These are phyloP conservation scores for Alternaria triticimaculans DNA, from an alignment of 2,329 filamentous ascomycete genomes.

Conservation along the genomic window DNA sequence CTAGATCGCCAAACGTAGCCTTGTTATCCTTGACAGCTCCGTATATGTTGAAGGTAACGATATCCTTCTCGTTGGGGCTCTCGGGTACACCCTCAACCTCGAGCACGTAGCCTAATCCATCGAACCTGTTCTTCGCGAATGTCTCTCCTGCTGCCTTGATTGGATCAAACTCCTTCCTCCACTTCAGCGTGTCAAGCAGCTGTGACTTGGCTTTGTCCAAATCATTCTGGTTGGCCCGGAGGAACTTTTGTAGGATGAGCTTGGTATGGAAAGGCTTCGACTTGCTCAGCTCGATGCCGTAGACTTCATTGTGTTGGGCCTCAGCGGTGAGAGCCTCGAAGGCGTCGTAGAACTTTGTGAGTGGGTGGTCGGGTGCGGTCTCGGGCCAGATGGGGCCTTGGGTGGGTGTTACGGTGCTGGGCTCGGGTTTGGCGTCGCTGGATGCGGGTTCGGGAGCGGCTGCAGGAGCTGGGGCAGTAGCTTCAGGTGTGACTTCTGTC, in stretches of 20 bases:
- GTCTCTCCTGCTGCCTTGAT: conserved; percentile 65
- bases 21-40: conserved; percentile 83
- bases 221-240: conserved; percentile 86
- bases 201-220: conserved; percentile 76
- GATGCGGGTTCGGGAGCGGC: conserved; percentile 3
- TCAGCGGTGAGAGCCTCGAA: conserved; percentile 65
- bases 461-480: not conserved
- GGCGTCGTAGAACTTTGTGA: conserved; percentile 64
- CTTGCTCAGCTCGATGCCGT: conserved; percentile 73
- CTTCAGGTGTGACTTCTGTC: conserved; percentile 8
- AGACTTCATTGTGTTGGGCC: conserved; percentile 77
- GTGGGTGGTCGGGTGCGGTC: conserved; percentile 47
- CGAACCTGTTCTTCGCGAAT: conserved; percentile 75
- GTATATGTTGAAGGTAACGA: conserved; percentile 94
- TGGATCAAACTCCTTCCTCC: conserved; percentile 80
- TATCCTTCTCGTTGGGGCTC: conserved; percentile 62
- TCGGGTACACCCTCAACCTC: conserved; percentile 65
- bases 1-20: conserved; percentile 78
- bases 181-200: conserved; percentile 78
- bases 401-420: conserved; percentile 12
- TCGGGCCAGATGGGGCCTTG: conserved; percentile 44
- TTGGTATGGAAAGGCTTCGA: conserved; percentile 72
- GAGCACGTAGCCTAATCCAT: conserved; percentile 80
- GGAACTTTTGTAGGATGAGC: conserved; percentile 89
- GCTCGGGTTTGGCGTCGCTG: conserved; percentile 2